Percentiles rank a stretch among this genome's conserved stretches.
phyloP scores from a whole-genome alignment of 2,329 filamentous ascomycete genomes.

The Sphaerulina vaccinii region DNA sequence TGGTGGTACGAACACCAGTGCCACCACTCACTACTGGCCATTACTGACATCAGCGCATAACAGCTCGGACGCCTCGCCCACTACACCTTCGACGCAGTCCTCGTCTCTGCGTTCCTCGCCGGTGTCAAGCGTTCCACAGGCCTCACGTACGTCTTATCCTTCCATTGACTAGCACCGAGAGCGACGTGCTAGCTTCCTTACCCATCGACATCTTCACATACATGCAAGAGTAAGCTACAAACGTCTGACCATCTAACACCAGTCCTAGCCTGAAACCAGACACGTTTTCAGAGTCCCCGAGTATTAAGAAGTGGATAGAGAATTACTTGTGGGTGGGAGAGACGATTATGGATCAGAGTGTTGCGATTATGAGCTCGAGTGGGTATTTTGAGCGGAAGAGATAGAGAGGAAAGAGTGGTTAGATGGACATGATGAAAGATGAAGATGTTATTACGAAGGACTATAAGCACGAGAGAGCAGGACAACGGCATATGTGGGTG shows the following conservation, averaged over 20 bases:
- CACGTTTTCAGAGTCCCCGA: slow-evolving; percentile 77
- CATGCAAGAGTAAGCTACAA: background rate
- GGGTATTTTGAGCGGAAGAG: slow-evolving; percentile 88
- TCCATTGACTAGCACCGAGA: background rate
- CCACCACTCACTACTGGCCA: background rate
- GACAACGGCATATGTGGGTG: no score
- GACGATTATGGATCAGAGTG: slow-evolving; percentile 97
- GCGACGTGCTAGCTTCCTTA: background rate
- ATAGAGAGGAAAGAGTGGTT: slow-evolving; percentile 42
- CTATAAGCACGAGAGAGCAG: no score
- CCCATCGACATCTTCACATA: background rate
- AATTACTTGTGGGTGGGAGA: slow-evolving; percentile 93
- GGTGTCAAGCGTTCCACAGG: slow-evolving; percentile 97
- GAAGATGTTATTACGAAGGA: background rate
- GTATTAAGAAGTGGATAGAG: slow-evolving; percentile 82
- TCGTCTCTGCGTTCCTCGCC: slow-evolving; percentile 93
- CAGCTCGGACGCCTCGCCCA: slow-evolving; percentile 92
- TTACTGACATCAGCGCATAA: no score
- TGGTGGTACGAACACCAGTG: slow-evolving; percentile 5
- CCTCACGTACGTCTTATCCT: slow-evolving; percentile 74
- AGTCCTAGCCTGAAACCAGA: slow-evolving; percentile 85
- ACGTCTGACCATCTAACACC: slow-evolving; percentile 47
- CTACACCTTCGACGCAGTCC: slow-evolving; percentile 93
- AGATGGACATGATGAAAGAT: background rate
- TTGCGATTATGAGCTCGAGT: slow-evolving; percentile 84